Conservation (phyloP, 2,329 filamentous ascomycete species). For the Fusarium brevicatenulatum region DNA sequence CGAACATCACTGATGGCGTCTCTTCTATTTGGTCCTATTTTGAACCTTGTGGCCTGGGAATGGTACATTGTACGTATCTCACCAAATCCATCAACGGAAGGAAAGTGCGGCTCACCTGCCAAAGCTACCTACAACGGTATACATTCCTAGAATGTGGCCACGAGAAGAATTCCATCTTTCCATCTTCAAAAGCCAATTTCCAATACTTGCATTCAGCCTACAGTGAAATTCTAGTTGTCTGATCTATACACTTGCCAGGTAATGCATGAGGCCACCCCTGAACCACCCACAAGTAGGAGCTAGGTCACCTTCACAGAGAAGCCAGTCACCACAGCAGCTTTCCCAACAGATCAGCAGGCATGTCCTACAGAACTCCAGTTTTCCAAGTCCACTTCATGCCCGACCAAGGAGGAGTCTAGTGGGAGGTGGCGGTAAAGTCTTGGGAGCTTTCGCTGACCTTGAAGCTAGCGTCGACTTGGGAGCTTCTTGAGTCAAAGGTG, state of each 20-base stretch:
- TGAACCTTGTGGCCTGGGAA: no score
- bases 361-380: accelerated
- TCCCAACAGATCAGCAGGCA: accelerated
- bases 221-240: no score
- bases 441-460: not conserved
- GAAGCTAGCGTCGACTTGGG: slow-evolving; percentile 20
- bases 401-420: not conserved
- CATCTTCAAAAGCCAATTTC: no score
- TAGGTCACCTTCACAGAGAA: no score
- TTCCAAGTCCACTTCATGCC: not conserved
- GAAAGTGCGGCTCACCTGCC: not conserved
- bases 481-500: slow-evolving; percentile 7
- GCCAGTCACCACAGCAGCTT: not conserved
- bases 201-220: no score
- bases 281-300: not conserved
- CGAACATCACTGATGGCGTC: no score
- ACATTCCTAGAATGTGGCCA: no score
- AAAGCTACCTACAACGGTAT: no score
- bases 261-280: no score
- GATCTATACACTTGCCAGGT: no score
- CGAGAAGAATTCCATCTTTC: no score
- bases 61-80: not conserved
- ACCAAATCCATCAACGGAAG: not conserved
- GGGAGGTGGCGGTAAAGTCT: not conserved
- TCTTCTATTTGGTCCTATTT: no score